Conservation (phyloP, 179 eudicot species). For the Silene vulgaris region DNA sequence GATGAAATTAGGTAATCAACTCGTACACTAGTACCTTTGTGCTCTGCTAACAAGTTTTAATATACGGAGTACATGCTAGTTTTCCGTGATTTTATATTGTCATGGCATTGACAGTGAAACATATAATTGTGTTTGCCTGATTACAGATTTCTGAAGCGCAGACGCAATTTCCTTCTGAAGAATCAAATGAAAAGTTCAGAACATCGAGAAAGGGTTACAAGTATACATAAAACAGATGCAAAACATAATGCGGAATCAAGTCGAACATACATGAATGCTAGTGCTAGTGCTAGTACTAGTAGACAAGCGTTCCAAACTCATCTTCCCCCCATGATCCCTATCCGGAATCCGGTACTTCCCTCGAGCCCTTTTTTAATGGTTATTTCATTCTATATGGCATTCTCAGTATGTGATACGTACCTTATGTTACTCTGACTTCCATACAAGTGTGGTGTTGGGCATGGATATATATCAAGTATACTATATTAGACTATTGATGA, state of each 20-base stretch:
- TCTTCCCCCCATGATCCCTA: constrained; percentile 6
- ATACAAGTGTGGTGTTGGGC: too few species aligned
- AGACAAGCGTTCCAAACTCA: constrained; percentile 17
- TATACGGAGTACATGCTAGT: too few species aligned
- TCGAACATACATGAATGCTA: constrained; percentile 16
- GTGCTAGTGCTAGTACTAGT: constrained; percentile 15
- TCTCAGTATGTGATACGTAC: too few species aligned
- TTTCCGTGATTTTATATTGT: background rate
- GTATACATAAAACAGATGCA: constrained; percentile 10
- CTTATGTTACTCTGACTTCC: too few species aligned
- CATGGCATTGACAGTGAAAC: background rate
- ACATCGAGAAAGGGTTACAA: constrained; percentile 7
- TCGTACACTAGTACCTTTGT: background rate
- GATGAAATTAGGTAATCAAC: constrained; percentile 32
- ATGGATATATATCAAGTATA: too few species aligned
- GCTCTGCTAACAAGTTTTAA: too few species aligned
- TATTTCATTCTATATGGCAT: background rate
- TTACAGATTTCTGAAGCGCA: constrained; percentile 28
- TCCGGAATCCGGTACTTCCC: constrained; percentile 29
- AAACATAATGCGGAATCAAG: constrained; percentile 23
- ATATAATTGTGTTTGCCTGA: background rate
- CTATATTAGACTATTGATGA: too few species aligned
- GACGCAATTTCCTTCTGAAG: constrained; percentile 30
- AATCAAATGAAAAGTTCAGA: constrained; percentile 20
- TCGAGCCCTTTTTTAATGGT: background rate